A percentile compares a stretch with the other conserved stretches of the same genome.
Evolutionary conservation across 805 yeast species (phyloP).

Genomic region (Schizosaccharomyces osmophilus): DNA sequence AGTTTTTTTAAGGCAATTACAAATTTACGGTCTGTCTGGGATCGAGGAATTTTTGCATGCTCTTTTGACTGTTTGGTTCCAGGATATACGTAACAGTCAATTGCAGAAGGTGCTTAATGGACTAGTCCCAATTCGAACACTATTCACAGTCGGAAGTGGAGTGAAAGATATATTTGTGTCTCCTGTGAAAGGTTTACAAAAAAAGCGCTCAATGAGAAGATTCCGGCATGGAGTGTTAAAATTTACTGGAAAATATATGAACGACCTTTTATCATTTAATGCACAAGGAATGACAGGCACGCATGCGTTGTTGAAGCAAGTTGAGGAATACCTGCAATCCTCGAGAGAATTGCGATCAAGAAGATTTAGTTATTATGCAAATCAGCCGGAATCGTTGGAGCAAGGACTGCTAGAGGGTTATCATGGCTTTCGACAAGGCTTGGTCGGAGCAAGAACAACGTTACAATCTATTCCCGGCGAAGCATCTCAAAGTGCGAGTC

Average conservation of each 20-base stretch:
- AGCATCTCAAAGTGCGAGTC: slow-evolving; percentile 26
- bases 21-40: slow-evolving; percentile 56
- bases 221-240: slow-evolving; percentile 11
- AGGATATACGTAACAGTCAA: slow-evolving; percentile 65
- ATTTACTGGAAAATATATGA: slow-evolving; percentile 56
- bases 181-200: slow-evolving; percentile 48
- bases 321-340: slow-evolving; percentile 30
- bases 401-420: slow-evolving; percentile 62
- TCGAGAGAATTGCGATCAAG: neutral
- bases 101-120: slow-evolving; percentile 64
- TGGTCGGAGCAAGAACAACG: slow-evolving; percentile 39
- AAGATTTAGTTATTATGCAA: slow-evolving; percentile 55
- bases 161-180: slow-evolving; percentile 46
- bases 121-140: slow-evolving; percentile 52
- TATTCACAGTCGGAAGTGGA: slow-evolving; percentile 57
- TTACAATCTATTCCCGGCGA: slow-evolving; percentile 34
- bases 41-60: slow-evolving; percentile 30
- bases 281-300: slow-evolving; percentile 44
- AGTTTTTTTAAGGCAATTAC: slow-evolving; percentile 34
- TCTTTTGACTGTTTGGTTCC: slow-evolving; percentile 59
- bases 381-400: slow-evolving; percentile 49
- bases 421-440: slow-evolving; percentile 41
- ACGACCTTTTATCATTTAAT: slow-evolving; percentile 10
- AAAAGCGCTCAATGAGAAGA: slow-evolving; percentile 46
- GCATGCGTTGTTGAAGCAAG: slow-evolving; percentile 50